phyloP scores from a whole-genome alignment of 306 rosid species.

The Erythrophleum fordii region DNA sequence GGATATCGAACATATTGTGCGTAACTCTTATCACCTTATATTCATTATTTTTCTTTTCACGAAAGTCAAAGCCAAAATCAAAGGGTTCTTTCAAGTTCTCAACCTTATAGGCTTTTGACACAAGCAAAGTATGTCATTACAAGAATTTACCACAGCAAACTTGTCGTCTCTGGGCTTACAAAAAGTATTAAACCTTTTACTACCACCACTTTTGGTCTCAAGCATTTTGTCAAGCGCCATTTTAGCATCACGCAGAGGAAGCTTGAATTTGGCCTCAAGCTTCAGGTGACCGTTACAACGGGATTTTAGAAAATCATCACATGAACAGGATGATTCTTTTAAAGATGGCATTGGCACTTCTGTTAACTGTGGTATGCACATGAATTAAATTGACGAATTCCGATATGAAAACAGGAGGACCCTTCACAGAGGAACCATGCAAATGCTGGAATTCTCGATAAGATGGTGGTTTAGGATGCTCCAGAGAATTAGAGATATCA shows the following conservation, averaged over 20 bases:
- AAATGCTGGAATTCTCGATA: too few species aligned
- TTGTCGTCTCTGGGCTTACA: neutral
- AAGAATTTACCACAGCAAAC: constrained; percentile 27
- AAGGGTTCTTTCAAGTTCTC: neutral
- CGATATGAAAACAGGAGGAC: too few species aligned
- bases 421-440: too few species aligned
- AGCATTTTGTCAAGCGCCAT: neutral
- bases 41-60: neutral
- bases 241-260: too few species aligned
- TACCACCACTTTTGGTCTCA: neutral
- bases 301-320: neutral
- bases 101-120: neutral
- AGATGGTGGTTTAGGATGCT: too few species aligned
- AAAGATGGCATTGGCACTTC: too few species aligned
- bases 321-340: neutral
- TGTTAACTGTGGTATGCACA: too few species aligned
- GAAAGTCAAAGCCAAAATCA: constrained; percentile 10
- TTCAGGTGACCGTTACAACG: neutral
- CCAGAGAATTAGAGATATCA: too few species aligned
- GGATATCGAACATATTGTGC: neutral
- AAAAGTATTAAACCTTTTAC: neutral
- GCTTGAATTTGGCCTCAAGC: constrained; percentile 25
- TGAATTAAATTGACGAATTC: too few species aligned
- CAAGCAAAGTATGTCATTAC: constrained; percentile 42
- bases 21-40: constrained; percentile 16